Base-by-base conservation (phyloP, 2,329 filamentous ascomycete species). In the Karstenula rhodostoma region DNA sequence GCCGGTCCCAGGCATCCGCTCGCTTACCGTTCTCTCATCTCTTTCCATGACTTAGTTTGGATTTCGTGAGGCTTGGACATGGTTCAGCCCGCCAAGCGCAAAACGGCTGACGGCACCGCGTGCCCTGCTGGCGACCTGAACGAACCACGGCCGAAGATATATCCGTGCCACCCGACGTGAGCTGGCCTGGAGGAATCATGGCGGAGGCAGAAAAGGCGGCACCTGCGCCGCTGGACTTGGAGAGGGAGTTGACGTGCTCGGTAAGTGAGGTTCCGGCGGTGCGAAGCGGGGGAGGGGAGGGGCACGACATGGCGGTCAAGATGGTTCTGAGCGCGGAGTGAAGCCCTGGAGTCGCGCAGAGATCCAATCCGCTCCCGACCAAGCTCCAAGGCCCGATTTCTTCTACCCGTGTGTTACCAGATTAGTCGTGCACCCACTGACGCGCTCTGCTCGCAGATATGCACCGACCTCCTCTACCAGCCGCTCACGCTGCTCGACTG, bases 201-300 rank as follows among this genome's bases (percentile, higher is more conserved):
- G 71, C 72, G 48, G 77, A 75, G 63, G 72, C 60, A 50, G 66
- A 69, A 64, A 65, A 66, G 56, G 63, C 63, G 48, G 82, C 80
- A 51, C 73, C 84, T 59, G 75, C 83, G 72, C 73, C 84, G 56
- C 74, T 83, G 71, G 92, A 96, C 78, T 84, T 97, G 70, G 95
- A 97, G 82, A 94, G 90, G 79, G 95, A 99, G 86, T 83, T 98
- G 81, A 94, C 90, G 56, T 98, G 94, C 83, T 96, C 94, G 76
- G 94, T 97, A 86, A 81, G 91, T 87, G 54, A 54, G 17, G 50
- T 47, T 53, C 63, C 65, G 48, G 58, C 53, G 50, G 63, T 50
- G 62, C 46, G 59, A 52, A 53, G 61, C 52, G 62, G 60, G 57
- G 60, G 64, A 44, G 12, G 44, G 48, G 44, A 44, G 12, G 44